Evolutionary conservation across 23 red algal species (phyloP).

Genomic region (Gracilaria domingensis): DNA sequence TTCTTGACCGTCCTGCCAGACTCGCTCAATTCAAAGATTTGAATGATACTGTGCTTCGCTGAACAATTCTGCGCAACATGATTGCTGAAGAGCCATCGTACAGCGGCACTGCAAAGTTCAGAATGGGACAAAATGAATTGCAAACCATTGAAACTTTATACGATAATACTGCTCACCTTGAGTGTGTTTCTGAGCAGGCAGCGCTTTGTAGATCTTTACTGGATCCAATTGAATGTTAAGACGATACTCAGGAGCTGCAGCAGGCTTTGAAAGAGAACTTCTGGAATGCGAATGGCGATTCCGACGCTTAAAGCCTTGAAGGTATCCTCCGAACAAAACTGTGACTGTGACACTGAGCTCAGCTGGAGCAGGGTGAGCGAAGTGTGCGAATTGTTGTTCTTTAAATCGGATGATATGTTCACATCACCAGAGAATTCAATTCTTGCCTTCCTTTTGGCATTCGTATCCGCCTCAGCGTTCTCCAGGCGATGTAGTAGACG

Average conservation of each 20-base stretch:
- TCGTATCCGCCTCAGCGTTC: not conserved
- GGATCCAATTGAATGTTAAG: not conserved
- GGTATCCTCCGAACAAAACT: too few species aligned
- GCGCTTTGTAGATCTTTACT: not conserved
- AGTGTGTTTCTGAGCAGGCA: conserved; percentile 19
- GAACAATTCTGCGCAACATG: conserved; percentile 46
- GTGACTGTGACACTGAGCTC: too few species aligned
- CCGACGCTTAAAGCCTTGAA: not conserved
- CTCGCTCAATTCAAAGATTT: not conserved
- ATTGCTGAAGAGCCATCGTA: conserved; percentile 12
- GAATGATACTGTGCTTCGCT: not conserved
- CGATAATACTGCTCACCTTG: not conserved
- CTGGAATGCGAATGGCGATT: not conserved
- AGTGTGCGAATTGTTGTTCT: not conserved
- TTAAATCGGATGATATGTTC: not conserved
- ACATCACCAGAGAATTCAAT: not conserved
- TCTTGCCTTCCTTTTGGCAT: not conserved
- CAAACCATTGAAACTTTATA: not conserved
- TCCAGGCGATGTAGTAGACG: not conserved
- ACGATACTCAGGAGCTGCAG: not conserved
- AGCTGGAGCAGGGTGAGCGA: not conserved
- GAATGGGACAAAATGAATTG: not conserved
- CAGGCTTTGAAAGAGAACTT: not conserved
- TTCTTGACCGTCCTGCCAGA: conserved; percentile 20
- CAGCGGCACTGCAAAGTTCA: not conserved